phyloP scores from a whole-genome alignment of 2,329 filamentous ascomycete species.

The Epichloe gansuensis region DNA sequence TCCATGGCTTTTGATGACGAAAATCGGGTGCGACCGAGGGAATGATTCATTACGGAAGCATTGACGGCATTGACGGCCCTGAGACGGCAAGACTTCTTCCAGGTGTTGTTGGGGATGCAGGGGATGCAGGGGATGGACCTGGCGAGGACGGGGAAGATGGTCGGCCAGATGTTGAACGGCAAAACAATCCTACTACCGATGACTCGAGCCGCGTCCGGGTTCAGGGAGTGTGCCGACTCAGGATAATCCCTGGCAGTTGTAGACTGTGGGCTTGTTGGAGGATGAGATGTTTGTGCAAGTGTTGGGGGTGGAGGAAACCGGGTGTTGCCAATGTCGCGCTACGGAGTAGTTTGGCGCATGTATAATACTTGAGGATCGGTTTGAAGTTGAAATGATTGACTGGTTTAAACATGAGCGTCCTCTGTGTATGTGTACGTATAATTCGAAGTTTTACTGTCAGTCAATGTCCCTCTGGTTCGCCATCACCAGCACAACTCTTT shows the following conservation, averaged over 20 bases:
- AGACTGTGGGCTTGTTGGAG: background rate
- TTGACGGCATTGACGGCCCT: background rate
- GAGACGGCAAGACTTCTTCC: conserved; percentile 1
- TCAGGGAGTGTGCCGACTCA: background rate
- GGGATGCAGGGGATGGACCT: background rate
- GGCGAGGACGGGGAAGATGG: background rate
- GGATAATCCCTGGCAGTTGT: background rate
- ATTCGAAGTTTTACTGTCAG: too few relatives aligned
- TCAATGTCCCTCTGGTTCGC: too few relatives aligned
- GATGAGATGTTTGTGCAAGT: background rate
- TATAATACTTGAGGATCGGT: too few relatives aligned
- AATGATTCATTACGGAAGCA: background rate
- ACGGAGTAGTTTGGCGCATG: too few relatives aligned
- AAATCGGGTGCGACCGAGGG: background rate
- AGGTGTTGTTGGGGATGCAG: background rate
- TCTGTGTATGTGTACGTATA: too few relatives aligned
- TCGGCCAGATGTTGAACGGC: background rate
- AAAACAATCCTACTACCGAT: background rate
- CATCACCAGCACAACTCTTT: too few relatives aligned
- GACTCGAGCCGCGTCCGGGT: background rate
- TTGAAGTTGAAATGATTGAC: too few relatives aligned
- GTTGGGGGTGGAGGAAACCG: too few relatives aligned
- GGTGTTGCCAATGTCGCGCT: too few relatives aligned
- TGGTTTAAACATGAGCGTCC: too few relatives aligned
- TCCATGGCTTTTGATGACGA: background rate